Base-by-base conservation (phyloP, 257 asterid species). In the Solanum sparsipilum region DNA sequence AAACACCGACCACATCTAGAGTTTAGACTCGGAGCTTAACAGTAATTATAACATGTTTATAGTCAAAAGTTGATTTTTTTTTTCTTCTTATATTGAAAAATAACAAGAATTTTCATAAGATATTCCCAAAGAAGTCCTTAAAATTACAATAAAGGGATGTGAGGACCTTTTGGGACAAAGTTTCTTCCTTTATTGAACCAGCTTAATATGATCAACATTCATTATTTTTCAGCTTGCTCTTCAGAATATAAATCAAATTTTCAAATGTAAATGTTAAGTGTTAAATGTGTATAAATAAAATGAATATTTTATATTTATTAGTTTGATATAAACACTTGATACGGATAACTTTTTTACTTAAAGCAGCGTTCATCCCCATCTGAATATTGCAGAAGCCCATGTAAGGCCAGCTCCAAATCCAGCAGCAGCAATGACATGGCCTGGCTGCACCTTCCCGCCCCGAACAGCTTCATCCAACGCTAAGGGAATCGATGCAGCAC, bases 341-440 rank as follows among this genome's bases (percentile, higher is more conserved):
- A 31, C 1, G 5, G 12, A 16, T 71, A 15, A 31, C 2, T 7
- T 7, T 29, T 71, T 71, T 32, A 13, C 23, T 13, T 38, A 7
- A 70, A 70, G 23, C 39, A 32, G 20, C 38, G 68, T 84, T 93
- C 94, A 97, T 32, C 95, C 93, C 99, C 99, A 97, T 91, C 99
- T 92, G 46, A 96, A 27, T 58, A 96, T 95, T 60, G 98, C 96
- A 12, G 99, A 97, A 48, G 95, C 98, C 99, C 99, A 97, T 20
- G 98, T 96, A 86, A 95, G 98, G 34, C 99, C 98, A 67, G 99
- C 99, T 83, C 98, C 98, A 83, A 97, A 95, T 13, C 99, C 99
- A 52, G 99, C 98, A 34, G 99, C 86, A 56, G 98, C 99, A 71
- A 97, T 93, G 8, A 93, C 93, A 76, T 96, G 93, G 6, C 99